Percentiles rank a stretch among this genome's conserved stretches.
Conservation (phyloP, 768 basidiomycete genomes). For the Suillus paluster region DNA sequence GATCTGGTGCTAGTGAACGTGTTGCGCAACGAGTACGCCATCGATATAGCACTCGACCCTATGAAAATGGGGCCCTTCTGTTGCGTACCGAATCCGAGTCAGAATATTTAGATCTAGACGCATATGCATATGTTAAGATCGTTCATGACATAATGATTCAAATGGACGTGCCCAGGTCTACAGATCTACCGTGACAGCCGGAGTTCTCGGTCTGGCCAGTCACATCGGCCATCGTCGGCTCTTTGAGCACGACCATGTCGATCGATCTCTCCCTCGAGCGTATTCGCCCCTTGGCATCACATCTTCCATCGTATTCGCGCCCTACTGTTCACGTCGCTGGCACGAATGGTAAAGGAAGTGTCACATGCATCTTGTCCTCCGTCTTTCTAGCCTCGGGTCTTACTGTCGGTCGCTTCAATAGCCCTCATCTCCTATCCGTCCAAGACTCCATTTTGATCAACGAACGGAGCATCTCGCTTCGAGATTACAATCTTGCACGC, state of each 20-base stretch:
- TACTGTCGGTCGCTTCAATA: conserved; percentile 84
- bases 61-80: not conserved
- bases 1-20: not conserved
- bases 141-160: not conserved
- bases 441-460: conserved; percentile 79
- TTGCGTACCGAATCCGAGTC: not conserved
- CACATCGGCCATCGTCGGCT: not conserved
- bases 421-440: conserved; percentile 83
- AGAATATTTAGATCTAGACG: too few relatives aligned
- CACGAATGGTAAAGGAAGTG: conserved; percentile 97
- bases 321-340: conserved; percentile 93
- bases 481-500: conserved; percentile 52
- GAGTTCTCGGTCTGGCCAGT: too few relatives aligned
- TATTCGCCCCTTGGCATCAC: conserved; percentile 52
- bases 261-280: conserved; percentile 73
- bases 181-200: too few relatives aligned
- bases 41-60: not conserved
- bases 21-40: too few relatives aligned
- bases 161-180: not conserved
- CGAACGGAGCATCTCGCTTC: conserved; percentile 51
- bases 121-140: not conserved
- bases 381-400: conserved; percentile 63
- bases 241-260: conserved; percentile 48
- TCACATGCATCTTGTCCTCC: conserved; percentile 80
- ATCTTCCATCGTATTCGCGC: conserved; percentile 65